These are phyloP conservation scores for Williopsis jadinii DNA, from an alignment of 1,139 yeast species.

Conservation along the genomic window DNA sequence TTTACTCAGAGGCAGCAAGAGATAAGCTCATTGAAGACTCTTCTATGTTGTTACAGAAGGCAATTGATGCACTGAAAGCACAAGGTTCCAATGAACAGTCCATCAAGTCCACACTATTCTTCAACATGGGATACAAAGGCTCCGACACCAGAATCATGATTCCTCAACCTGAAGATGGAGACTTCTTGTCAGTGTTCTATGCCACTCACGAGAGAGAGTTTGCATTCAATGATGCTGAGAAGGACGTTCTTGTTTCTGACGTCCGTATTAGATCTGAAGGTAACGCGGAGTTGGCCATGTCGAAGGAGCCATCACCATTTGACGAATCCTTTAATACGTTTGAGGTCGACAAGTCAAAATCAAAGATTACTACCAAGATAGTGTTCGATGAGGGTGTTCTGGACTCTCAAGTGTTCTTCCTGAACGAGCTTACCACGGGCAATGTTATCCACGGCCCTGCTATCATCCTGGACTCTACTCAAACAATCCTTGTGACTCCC, in stretches of 20 bases:
- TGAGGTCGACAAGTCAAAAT: conserved; percentile 20
- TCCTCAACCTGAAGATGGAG: conserved; percentile 24
- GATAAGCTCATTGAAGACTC: conserved; percentile 27
- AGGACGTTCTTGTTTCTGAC: conserved; percentile 71
- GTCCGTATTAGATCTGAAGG: conserved; percentile 68
- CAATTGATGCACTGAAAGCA: conserved; percentile 27
- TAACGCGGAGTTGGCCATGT: conserved; percentile 25
- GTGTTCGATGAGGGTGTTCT: conserved; percentile 45
- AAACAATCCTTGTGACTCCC: conserved; percentile 78
- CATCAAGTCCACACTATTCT: conserved; percentile 47
- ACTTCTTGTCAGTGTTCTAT: conserved; percentile 33
- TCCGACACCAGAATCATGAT: conserved; percentile 83
- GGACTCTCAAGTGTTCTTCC: conserved; percentile 43
- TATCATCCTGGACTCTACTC: conserved; percentile 77
- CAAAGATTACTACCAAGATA: conserved; percentile 28
- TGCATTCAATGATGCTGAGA: conserved; percentile 54
- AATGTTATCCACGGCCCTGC: conserved; percentile 66
- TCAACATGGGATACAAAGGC: conserved; percentile 79
- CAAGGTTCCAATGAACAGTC: conserved; percentile 40
- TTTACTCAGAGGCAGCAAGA: conserved; percentile 28
- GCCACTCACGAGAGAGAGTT: conserved; percentile 56
- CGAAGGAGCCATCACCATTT: conserved; percentile 26
- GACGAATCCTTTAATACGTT: conserved; percentile 22
- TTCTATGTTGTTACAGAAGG: conserved; percentile 15
- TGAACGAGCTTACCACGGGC: conserved; percentile 49